A percentile compares a stretch with the other conserved stretches of the same genome.
These are phyloP conservation scores for Saxophila tyrrhenica DNA, from an alignment of 495 filamentous ascomycete species.

Conservation along the genomic window DNA sequence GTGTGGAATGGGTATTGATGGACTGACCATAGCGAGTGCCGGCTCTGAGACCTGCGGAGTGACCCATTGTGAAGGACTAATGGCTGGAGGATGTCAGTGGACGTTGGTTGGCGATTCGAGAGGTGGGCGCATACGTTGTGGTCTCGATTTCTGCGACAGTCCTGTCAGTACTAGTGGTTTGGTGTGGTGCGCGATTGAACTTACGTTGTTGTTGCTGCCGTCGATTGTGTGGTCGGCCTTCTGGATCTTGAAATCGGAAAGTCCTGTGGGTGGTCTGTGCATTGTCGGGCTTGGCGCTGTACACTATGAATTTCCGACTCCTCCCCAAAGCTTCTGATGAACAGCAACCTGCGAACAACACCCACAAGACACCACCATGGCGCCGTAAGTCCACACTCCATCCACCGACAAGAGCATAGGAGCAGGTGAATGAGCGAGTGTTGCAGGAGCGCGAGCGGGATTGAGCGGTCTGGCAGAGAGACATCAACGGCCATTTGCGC, in stretches of 20 bases:
- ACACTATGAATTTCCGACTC: constrained; percentile 5
- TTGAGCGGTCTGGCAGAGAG: neutral
- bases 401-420: neutral
- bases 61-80: constrained; percentile 62
- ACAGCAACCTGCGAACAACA: constrained; percentile 11
- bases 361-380: constrained; percentile 16
- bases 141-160: neutral
- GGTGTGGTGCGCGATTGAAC: neutral
- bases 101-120: neutral
- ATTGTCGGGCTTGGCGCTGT: no score
- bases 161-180: neutral
- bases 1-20: no score
- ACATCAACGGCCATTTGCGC: no score
- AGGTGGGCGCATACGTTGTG: constrained; percentile 8
- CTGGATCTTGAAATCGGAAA: constrained; percentile 1
- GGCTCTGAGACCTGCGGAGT: constrained; percentile 85
- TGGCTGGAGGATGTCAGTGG: constrained; percentile 10
- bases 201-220: neutral
- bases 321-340: neutral
- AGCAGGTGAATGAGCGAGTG: neutral
- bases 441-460: neutral
- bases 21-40: constrained; percentile 58
- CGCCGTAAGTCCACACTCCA: constrained; percentile 15
- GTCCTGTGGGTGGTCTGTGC: neutral
- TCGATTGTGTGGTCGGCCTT: neutral